Percentiles rank a stretch among this genome's conserved stretches.
Conservation (phyloP, 306 rosid species). For the Gillenia trifoliata region DNA sequence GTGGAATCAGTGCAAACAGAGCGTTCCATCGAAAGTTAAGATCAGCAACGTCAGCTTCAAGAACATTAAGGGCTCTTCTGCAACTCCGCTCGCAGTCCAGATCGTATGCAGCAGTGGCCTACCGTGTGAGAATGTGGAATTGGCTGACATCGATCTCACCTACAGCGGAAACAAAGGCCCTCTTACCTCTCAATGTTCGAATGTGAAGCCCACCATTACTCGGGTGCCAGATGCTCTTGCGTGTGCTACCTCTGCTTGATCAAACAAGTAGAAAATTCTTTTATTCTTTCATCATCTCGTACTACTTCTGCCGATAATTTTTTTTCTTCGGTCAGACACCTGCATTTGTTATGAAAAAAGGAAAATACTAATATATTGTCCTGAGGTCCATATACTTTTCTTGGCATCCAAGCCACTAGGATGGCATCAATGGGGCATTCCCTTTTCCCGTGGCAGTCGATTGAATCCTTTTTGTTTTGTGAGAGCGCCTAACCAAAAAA, state of each 20-base stretch:
- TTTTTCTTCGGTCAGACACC: neutral
- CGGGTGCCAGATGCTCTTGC: constrained; percentile 14
- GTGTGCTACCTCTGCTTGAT: constrained; percentile 4
- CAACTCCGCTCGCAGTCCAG: neutral
- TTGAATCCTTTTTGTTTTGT: too few species aligned
- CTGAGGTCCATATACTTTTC: neutral
- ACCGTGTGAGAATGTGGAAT: constrained; percentile 36
- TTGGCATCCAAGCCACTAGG: neutral
- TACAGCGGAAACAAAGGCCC: constrained; percentile 12
- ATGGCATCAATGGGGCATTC: too few species aligned
- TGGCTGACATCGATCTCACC: constrained; percentile 24
- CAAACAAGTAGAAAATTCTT: neutral
- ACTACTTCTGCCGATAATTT: neutral
- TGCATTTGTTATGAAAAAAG: neutral
- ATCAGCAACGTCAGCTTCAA: too few species aligned
- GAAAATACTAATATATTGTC: too few species aligned
- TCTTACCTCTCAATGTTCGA: constrained; percentile 17
- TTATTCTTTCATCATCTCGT: too few species aligned
- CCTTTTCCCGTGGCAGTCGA: too few species aligned
- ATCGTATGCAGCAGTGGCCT: constrained; percentile 25
- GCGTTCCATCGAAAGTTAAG: neutral
- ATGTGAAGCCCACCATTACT: constrained; percentile 29
- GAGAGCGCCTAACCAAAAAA: too few species aligned
- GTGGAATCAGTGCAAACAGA: neutral
- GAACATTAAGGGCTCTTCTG: neutral